Base-by-base conservation (phyloP, 108 stramenopile species). In the Skeletonema grethae region DNA sequence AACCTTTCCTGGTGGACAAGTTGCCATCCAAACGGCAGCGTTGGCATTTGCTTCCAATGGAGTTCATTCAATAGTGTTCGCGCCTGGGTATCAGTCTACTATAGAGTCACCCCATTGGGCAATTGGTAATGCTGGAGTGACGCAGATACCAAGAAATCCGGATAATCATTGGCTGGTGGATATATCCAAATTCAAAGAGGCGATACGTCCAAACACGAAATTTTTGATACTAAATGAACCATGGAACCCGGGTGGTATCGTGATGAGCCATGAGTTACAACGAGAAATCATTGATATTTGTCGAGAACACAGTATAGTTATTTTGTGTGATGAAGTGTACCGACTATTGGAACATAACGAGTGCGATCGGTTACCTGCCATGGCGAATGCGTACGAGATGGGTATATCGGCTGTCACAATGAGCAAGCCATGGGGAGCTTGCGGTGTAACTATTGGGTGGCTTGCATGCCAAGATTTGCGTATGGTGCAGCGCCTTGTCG, bases 341-440 rank as follows among this genome's bases (percentile, higher is more conserved):
- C 82, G 92, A 4, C 45, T 93, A 29, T 61, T 93, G 25, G 92
- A 93, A 71, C 92, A 93, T 66, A 79, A 85, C 63, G 63, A 18
- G 1, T 41, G 6, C 4, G 64, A 63, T 63, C 75, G 87, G 15
- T 65, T 93, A 16, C 80, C 86, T 18, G 75, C 91, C 48, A 86
- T 93, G 82, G 88, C 85, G 11, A 83, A 86, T 58, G 72, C 79
- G 1, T 93, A 90, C 63, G 70, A 81, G 57, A 69, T 60, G 59
- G 92, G 92, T 0, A 84, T 93, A 25, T 80, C 77, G 2, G 73
- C 61, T 25, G 92, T 90, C 0, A 86, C 89, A 20, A 77, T 90
- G 87, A 74, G 70, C 60, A 93, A 93, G 65, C 92, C 92, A 35
- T 90, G 89, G 89, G 92, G 92, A 13, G 92, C 77, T 8, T 90